These are phyloP conservation scores for Chamaecrista fasciculata DNA, from an alignment of 306 rosid genomes.

Conservation along the genomic window DNA sequence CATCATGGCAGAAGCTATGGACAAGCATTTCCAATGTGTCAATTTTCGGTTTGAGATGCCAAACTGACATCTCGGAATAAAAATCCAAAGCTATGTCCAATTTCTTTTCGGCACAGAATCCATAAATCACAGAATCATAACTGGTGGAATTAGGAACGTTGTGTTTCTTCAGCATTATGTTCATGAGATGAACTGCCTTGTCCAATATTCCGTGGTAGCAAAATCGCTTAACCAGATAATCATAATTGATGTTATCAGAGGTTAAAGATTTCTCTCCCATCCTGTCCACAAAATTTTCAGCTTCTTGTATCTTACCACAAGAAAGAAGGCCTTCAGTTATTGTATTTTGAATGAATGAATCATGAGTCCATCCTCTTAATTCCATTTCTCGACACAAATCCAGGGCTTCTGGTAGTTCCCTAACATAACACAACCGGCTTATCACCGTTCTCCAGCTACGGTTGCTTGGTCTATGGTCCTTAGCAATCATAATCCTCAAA, in stretches of 20 bases:
- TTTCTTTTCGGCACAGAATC: conserved; percentile 48
- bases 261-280: conserved; percentile 57
- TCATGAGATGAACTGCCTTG: conserved; percentile 63
- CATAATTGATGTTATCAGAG: conserved; percentile 63
- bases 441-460: conserved; percentile 64
- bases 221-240: conserved; percentile 60
- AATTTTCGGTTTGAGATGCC: conserved; percentile 56
- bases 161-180: conserved; percentile 70
- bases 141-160: conserved; percentile 57
- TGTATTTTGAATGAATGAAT: conserved; percentile 58
- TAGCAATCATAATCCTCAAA: conserved; percentile 62
- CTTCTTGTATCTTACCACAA: conserved; percentile 58
- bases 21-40: conserved; percentile 51
- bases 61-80: conserved; percentile 61
- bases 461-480: conserved; percentile 58
- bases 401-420: conserved; percentile 60
- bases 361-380: conserved; percentile 64
- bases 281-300: conserved; percentile 60
- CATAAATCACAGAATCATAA: conserved; percentile 60
- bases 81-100: conserved; percentile 61
- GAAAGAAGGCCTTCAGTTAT: conserved; percentile 61
- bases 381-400: conserved; percentile 69
- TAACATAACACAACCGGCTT: conserved; percentile 48
- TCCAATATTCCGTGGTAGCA: conserved; percentile 53
- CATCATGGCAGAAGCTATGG: conserved; percentile 48